phyloP scores from a whole-genome alignment of 208 protist species.

The Trypanosoma caninum region DNA sequence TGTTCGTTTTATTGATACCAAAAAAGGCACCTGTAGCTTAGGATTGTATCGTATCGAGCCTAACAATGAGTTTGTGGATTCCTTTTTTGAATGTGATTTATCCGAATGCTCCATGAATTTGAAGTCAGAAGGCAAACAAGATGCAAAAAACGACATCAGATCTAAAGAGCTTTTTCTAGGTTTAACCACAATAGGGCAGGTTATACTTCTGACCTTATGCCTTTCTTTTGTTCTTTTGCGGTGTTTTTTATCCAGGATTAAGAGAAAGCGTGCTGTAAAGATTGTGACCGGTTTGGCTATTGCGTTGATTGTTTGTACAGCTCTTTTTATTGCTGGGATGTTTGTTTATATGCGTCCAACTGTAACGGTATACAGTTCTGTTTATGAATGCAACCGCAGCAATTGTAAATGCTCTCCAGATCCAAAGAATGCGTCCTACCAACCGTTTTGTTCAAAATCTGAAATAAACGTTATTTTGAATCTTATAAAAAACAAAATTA shows the following conservation, averaged over 20 bases:
- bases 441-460: conserved; percentile 64
- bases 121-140: conserved; percentile 13
- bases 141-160: conserved; percentile 6
- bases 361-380: conserved; percentile 16
- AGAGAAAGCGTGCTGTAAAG: conserved; percentile 27
- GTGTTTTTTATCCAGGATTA: conserved; percentile 31
- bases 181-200: conserved; percentile 31
- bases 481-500: conserved; percentile 54
- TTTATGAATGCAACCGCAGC: conserved; percentile 67
- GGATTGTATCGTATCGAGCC: conserved; percentile 75
- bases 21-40: conserved; percentile 46
- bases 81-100: conserved; percentile 74
- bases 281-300: conserved; percentile 32
- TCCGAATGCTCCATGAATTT: conserved; percentile 46
- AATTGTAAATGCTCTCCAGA: conserved; percentile 65
- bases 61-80: conserved; percentile 52
- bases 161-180: conserved; percentile 29
- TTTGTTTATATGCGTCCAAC: conserved; percentile 49
- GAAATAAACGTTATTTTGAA: conserved; percentile 60
- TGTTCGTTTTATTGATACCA: conserved; percentile 29
- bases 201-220: conserved; percentile 52
- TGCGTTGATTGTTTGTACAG: conserved; percentile 29
- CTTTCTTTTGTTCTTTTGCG: conserved; percentile 45
- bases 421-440: conserved; percentile 47
- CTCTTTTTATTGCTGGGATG: conserved; percentile 64